phyloP scores from a whole-genome alignment of 176 grass and related monocot species.

The Triticum aestivum region IWGSC_CS_RefSeq_v2.1 NC_057800.1:573150865-573151364 shows the following conservation, averaged over 20 bases:
- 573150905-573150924: neutral
- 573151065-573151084: neutral
- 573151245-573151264: conserved; percentile 2
- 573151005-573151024: neutral
- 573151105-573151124: conserved; percentile 8
- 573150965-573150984: neutral
- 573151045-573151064: neutral
- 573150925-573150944: neutral
- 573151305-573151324: conserved; percentile 1
- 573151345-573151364: neutral
- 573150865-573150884: conserved; percentile 2
- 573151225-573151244: neutral
- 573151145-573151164: conserved; percentile 7
- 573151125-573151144: conserved; percentile 16
- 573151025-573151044: neutral
- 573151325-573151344: conserved; percentile 12
- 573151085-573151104: conserved; percentile 1
- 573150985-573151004: neutral
- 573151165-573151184: neutral
- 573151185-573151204: neutral
- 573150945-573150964: neutral
- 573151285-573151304: conserved; percentile 9
- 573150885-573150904: conserved; percentile 4
- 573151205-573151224: neutral
- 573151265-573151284: neutral